Evolutionary conservation across 2,329 filamentous ascomycete genomes (phyloP), one percentile per base, ranked within the genome.

Genomic region (Aspergillus novofumigatus): DNA sequence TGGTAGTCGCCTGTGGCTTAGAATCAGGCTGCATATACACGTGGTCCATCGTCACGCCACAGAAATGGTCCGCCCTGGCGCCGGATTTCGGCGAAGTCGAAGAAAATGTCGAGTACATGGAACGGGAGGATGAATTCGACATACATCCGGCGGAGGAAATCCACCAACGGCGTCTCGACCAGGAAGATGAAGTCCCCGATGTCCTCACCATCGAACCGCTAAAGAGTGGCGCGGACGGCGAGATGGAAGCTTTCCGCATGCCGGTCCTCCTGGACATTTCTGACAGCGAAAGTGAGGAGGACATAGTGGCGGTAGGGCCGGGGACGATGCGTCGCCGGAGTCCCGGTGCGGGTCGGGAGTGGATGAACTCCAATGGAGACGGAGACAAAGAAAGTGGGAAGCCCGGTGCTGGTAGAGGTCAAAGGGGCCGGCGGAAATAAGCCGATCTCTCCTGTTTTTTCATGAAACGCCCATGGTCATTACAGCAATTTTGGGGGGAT

Each of bases 61-160:
- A 99, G 71, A 90, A 94, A 67, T 99, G 94, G 95, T 97, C 92
- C 17, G 93, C 94, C 1, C 82, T 99, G 29, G 95, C 95, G 5
- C 94, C 94, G 0, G 95, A 99, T 75, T 99, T 99, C 74, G 90
- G 88, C 44, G 94, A 99, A 74, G 92, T 99, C 14, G 94, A 99
- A 75, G 94, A 99, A 75, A 99, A 99, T 66, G 92, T 96, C 23
- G 91, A 97, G 72, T 99, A 99, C 71, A 85, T 95, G 45, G 94
- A 99, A 74, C 85, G 86, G 55, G 94, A 99, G 75, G 94, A 99
- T 71, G 94, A 99, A 71, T 99, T 99, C 67, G 95, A 99, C 73
- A 95, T 97, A 56, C 94, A 97, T 70, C 92, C 92, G 0, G 88
- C 93, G 57, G 93, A 97, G 70, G 93, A 97, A 73, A 87, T 97